These are phyloP conservation scores for Pichia gijzeniarum DNA, from an alignment of 805 yeast species.

Conservation along the genomic window DNA sequence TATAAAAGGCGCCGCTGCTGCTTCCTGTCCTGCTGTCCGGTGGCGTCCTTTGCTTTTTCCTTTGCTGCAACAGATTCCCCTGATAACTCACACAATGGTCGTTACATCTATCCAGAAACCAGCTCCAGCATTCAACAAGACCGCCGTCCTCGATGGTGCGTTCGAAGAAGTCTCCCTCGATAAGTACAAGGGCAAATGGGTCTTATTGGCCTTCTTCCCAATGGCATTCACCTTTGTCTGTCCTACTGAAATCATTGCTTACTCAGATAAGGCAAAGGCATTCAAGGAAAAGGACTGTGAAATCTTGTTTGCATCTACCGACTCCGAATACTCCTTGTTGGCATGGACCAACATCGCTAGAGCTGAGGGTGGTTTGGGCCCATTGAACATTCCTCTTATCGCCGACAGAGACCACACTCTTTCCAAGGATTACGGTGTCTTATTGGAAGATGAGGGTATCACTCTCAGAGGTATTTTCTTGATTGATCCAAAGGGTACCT, in stretches of 20 bases:
- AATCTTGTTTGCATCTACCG: slow-evolving; percentile 94
- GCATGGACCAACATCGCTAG: slow-evolving; percentile 98
- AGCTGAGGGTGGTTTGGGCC: slow-evolving; percentile 98
- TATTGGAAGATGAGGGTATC: slow-evolving; percentile 92
- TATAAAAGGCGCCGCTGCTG: too few species aligned
- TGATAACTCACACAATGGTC: slow-evolving; percentile 43
- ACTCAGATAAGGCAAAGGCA: slow-evolving; percentile 90
- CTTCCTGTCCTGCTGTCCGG: too few species aligned
- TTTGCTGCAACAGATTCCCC: background rate
- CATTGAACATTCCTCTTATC: slow-evolving; percentile 86
- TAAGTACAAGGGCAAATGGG: slow-evolving; percentile 97
- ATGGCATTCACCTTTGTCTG: slow-evolving; percentile 99
- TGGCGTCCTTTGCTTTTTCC: background rate
- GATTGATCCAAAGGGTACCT: slow-evolving; percentile 91
- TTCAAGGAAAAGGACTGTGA: slow-evolving; percentile 83
- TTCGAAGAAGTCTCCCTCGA: slow-evolving; percentile 94
- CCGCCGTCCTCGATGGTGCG: slow-evolving; percentile 94
- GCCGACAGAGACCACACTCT: slow-evolving; percentile 97
- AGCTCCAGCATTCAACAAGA: slow-evolving; percentile 94
- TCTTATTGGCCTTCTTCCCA: slow-evolving; percentile 93
- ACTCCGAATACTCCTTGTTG: slow-evolving; percentile 93
- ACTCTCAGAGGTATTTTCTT: slow-evolving; percentile 97
- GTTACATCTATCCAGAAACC: slow-evolving; percentile 82
- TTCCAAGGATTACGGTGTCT: slow-evolving; percentile 95
- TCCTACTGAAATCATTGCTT: slow-evolving; percentile 99